These are phyloP conservation scores for Brassica rapa DNA, from an alignment of 345 rosid genomes.

Conservation along the genomic window DNA sequence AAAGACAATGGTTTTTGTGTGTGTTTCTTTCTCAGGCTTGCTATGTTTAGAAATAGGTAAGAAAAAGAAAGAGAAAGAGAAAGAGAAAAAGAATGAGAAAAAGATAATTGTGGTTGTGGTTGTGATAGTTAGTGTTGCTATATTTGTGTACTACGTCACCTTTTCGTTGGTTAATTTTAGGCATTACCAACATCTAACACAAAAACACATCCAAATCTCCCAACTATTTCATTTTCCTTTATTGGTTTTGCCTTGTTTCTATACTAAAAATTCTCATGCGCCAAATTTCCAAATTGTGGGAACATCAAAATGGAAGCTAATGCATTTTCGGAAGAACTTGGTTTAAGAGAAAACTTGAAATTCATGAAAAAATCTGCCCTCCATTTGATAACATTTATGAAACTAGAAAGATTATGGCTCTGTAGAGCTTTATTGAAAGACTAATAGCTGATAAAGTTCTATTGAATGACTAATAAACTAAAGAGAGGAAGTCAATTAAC, in stretches of 20 bases:
- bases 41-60: conserved; percentile 6
- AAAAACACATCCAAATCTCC: neutral
- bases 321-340: too few species aligned
- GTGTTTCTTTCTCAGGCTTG: too few species aligned
- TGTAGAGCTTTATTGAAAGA: too few species aligned
- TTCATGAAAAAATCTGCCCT: too few species aligned
- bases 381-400: too few species aligned
- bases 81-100: neutral
- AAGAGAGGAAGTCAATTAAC: too few species aligned
- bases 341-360: too few species aligned
- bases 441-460: too few species aligned
- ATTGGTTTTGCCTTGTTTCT: neutral
- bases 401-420: too few species aligned
- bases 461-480: too few species aligned
- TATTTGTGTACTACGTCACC: conserved; percentile 25
- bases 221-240: neutral
- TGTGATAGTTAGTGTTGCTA: conserved; percentile 31
- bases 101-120: conserved; percentile 25
- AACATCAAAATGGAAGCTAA: too few species aligned
- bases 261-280: neutral
- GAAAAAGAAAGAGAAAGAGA: neutral
- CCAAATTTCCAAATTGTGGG: neutral
- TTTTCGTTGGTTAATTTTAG: conserved; percentile 30
- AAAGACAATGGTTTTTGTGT: too few species aligned
- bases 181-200: conserved; percentile 8